Percentiles rank a stretch among this genome's conserved stretches.
These are phyloP conservation scores for Aphanoascus verrucosus DNA, from an alignment of 2,329 filamentous ascomycete species.

Conservation along the genomic window DNA sequence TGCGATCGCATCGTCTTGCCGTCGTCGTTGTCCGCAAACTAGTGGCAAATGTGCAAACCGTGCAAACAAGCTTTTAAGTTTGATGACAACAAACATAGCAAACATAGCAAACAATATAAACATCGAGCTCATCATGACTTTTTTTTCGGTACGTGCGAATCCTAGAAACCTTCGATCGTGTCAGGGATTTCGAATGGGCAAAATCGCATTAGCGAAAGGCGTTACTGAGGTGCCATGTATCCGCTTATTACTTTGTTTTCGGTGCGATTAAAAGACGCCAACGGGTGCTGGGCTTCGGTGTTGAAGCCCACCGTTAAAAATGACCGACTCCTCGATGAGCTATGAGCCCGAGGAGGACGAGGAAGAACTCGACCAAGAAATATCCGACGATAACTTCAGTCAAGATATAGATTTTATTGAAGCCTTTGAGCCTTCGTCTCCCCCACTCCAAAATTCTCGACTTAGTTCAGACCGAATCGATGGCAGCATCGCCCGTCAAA, in stretches of 20 bases:
- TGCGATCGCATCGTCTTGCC: too few relatives aligned
- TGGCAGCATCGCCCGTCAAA: slow-evolving; percentile 1
- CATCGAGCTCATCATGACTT: too few relatives aligned
- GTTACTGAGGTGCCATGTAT: slow-evolving; percentile 10
- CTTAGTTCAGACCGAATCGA: neutral
- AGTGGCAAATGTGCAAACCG: slow-evolving; percentile 31
- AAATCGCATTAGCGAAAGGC: neutral
- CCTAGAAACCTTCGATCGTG: too few relatives aligned
- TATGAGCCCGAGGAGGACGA: slow-evolving; percentile 26
- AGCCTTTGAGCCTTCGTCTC: slow-evolving; percentile 13
- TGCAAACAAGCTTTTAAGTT: slow-evolving; percentile 8
- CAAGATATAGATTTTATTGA: neutral
- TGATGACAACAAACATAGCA: slow-evolving; percentile 12
- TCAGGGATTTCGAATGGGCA: neutral
- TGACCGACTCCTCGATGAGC: slow-evolving; percentile 28
- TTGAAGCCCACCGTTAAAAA: slow-evolving; percentile 19
- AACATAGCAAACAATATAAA: slow-evolving; percentile 4
- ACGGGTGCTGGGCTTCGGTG: neutral
- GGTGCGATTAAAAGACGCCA: slow-evolving; percentile 7
- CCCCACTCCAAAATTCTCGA: slow-evolving; percentile 13
- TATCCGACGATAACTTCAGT: neutral
- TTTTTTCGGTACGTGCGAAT: too few relatives aligned
- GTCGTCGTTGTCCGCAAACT: too few relatives aligned
- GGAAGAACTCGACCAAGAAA: slow-evolving; percentile 9
- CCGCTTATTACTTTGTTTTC: neutral